Base-by-base conservation (phyloP, 345 rosid species). In the Kandelia obovata region DNA sequence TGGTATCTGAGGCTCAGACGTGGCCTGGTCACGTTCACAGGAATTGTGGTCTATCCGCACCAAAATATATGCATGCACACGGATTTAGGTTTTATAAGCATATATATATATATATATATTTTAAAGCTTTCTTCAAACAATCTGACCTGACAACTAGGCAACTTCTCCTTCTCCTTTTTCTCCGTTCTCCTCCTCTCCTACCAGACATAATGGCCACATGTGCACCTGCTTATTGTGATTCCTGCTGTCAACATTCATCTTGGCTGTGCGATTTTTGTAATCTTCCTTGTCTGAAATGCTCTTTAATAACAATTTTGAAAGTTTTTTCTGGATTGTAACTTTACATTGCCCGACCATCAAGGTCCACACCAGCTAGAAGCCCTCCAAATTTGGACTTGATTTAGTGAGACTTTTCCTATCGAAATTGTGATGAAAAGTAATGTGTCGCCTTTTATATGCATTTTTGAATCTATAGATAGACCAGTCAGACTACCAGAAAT, bases 1-100 rank as follows among this genome's bases (percentile, higher is more conserved):
- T 32, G 82, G 84, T 61, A 8, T 25, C n/a, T 19, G 52, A 64
- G 71, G 62, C 37, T 23, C 15, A 58, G 73, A 73, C 82, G 84
- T 78, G 82, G 84, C 70, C 34, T 31, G 5, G 20, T 66, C 66
- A 10, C 16, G 63, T 62, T 71, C 79, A 59, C 13, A 46, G 15
- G 49, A 69, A 26, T 75, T 66, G 31, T n/a, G 26, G 34, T 34
- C 23, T 20, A 21, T 72, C 37, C 2, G 8, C 53, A 19, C 26
- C 7, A 5, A 30, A 43, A 15, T 43, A 34, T 28, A 30, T 6
- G 20, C 49, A 13, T 15, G 17, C 17, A 43, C 3, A 43, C 49
- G 19, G 19, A 43, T 43, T 43, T 43, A 43, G 34, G n/a, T 21
- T 23, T 19, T 17, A 0, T 30, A 59, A n/a, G n/a, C n/a, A n/a